Base-by-base conservation (phyloP, 768 basidiomycete species). In the Phlebiopsis gigantea region DNA sequence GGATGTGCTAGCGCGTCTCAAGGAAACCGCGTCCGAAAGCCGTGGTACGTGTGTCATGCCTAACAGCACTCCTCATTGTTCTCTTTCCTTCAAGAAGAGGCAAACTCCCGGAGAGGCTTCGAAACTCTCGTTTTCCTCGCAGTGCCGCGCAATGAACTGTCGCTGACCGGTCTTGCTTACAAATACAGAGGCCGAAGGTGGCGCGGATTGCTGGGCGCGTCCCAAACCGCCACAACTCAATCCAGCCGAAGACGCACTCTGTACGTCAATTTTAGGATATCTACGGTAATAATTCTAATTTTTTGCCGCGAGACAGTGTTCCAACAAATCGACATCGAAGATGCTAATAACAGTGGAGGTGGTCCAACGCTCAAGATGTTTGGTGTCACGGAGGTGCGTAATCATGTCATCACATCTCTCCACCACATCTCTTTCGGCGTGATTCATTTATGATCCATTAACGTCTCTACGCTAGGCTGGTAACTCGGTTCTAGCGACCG, bases 281-380 rank as follows among this genome's bases (percentile, higher is more conserved):
- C 29, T 28, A 48, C 15, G 2, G 15, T 4, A 8, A 6, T 1
- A 9, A 9, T 9, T n/a, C n/a, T 48, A 2, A 30, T 30, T 5
- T 21, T 48, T 15, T n/a, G 3, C 34, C 17, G n/a, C n/a, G n/a
- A n/a, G n/a, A 9, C 57, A 95, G 93, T 89, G 17, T 98, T 98
- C 65, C 97, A 99, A 69, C 97, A 98, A 71, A 95, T 96, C 57
- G 97, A 98, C 61, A 79, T 98, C 7, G 93, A 96, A 61, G 80
- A 86, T 55, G 78, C 85, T 12, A 72, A 72, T 4, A 79, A 80
- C 29, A 66, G 66, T 6, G 68, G 67, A 3, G 71, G 72, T 2
- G 71, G 62, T 10, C 72, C 83, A 4, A 70, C 73, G 55, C 63
- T 84, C 15, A 79, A 93, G 49, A 84, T 98, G 76, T 98, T 87